Percentiles rank a stretch among this genome's conserved stretches.
Evolutionary conservation across 129 eudicot species (phyloP).

Genomic region (Chrysanthemum lavandulifolium): DNA sequence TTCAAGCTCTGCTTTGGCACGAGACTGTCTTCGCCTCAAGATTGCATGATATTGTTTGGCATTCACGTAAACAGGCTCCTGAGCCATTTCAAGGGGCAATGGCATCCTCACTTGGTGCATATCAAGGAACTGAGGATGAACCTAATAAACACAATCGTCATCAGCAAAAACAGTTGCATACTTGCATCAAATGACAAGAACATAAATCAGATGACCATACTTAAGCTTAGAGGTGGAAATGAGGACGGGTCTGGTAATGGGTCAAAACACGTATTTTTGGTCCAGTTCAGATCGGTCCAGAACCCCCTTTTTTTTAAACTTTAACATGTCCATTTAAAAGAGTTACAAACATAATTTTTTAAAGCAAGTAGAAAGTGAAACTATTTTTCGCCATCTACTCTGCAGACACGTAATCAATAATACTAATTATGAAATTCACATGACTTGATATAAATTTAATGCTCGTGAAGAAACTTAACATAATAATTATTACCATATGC

Average conservation of each 20-base stretch:
- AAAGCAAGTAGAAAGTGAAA: too few species aligned
- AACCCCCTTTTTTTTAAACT: too few species aligned
- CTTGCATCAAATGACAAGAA: too few species aligned
- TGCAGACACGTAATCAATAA: not conserved
- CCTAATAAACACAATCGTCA: conserved; percentile 29
- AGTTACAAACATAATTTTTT: too few species aligned
- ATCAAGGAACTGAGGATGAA: conserved; percentile 64
- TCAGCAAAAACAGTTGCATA: not conserved
- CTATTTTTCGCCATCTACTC: too few species aligned
- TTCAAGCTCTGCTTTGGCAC: conserved; percentile 93
- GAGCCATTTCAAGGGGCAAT: conserved; percentile 78
- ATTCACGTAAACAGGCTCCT: conserved; percentile 84
- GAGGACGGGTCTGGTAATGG: too few species aligned
- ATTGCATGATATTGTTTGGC: conserved; percentile 85
- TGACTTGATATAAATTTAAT: not conserved
- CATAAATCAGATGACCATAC: too few species aligned
- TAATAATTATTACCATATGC: conserved; percentile 51
- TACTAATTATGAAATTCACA: not conserved
- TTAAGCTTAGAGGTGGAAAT: too few species aligned
- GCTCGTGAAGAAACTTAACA: not conserved
- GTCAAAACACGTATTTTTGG: too few species aligned
- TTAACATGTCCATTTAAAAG: too few species aligned
- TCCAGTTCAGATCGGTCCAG: too few species aligned
- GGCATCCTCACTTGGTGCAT: conserved; percentile 75
- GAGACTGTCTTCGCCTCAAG: conserved; percentile 73